Conservation (phyloP, 2,329 filamentous ascomycete species). For the Aspergillus calidoustus region DNA sequence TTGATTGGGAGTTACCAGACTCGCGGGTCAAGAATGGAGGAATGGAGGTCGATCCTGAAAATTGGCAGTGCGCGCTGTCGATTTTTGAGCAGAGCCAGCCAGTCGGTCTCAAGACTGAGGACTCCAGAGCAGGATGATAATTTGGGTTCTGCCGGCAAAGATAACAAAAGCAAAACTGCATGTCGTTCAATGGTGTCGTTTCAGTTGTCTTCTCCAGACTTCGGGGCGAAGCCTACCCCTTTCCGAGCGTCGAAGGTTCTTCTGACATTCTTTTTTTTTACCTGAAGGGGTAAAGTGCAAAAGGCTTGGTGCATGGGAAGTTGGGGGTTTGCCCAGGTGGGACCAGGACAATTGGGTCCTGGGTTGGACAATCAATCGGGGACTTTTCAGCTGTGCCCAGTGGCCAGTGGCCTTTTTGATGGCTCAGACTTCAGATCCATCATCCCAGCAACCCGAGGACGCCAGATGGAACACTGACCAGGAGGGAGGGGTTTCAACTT, state of each 20-base stretch:
- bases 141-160: neutral
- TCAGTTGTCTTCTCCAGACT: slow-evolving; percentile 14
- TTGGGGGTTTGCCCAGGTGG: slow-evolving; percentile 12
- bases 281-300: slow-evolving; percentile 2
- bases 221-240: slow-evolving; percentile 6
- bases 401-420: neutral
- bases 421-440: neutral
- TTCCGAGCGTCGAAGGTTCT: slow-evolving; percentile 14
- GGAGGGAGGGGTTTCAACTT: neutral
- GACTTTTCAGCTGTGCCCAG: neutral
- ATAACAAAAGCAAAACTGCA: slow-evolving; percentile 3
- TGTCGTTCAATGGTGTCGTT: slow-evolving; percentile 6
- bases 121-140: neutral
- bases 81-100: neutral
- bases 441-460: neutral
- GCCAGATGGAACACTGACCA: neutral
- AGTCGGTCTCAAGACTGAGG: neutral
- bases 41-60: neutral
- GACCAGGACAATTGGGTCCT: slow-evolving; percentile 4
- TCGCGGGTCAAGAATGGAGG: neutral
- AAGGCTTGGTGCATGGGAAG: neutral
- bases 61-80: neutral
- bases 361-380: slow-evolving; percentile 18
- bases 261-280: slow-evolving; percentile 1
- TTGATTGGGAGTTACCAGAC: neutral